Base-by-base conservation (phyloP, 139 green algal genomes). In the Tetraselmis striata region DNA sequence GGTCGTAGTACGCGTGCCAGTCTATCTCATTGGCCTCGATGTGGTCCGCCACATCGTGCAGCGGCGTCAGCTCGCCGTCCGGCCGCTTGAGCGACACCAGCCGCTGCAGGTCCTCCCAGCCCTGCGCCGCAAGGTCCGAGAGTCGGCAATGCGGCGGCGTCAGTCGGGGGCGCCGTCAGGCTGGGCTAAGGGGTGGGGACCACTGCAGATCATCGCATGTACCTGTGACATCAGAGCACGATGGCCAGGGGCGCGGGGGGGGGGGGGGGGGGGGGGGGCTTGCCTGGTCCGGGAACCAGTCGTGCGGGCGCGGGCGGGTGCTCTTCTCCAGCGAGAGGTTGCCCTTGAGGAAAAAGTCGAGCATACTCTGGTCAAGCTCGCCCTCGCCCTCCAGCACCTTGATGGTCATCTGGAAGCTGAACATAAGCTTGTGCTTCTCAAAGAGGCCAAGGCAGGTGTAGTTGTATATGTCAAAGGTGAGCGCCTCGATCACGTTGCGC, bases 321-420 rank as follows among this genome's bases (percentile, higher is more conserved):
- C 75, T 80, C 84, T 94, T 93, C 80, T 97, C 93, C 59, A 97
- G 82, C 25, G 82, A 87, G 23, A 96, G 87, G 81, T 97, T 96
- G 79, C 94, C 94, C 85, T 96, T 97, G 75, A 96, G 83, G 87
- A 98, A 97, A 85, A 98, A 98, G 82, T 96, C 90, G 2, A 98
- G 86, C 32, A 93, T 83, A 76, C 88, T 59, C n/a, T 77, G 32
- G 81, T 95, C 89, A 23, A 94, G 77, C 28, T 87, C 78, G 0
- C 81, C 85, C 25, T 91, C 88, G 76, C 83, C 92, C 58, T 96
- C 90, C 82, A 94, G 79, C 23, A 96, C 90, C 82, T 95, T 95
- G 83, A 93, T 85, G 0, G 91, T 91, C 90, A 98, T 94, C 87
- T 94, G 87, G 86, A 96, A 94, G 30, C 83, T 90, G 79, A 96